Base-by-base conservation (phyloP, 352 stramenopile genomes). In the Bremia lactucae region DNA sequence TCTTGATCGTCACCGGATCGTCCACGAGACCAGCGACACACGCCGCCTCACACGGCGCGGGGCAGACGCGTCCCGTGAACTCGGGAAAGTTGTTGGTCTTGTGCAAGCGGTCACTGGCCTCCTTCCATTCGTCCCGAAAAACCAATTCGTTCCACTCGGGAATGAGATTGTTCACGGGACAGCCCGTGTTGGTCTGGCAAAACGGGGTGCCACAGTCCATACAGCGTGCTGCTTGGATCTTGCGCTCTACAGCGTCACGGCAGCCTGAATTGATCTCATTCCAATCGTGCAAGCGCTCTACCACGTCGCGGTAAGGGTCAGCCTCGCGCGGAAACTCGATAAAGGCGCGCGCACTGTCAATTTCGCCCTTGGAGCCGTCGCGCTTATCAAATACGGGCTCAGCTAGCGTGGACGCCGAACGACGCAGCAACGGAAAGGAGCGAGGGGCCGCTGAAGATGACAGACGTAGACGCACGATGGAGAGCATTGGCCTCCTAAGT, bases 31-130 rank as follows among this genome's bases (percentile, higher is more conserved):
- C 95, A 8, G 93, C 91, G 2, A 98, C 94, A 50, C 95, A 98
- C 2, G 86, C 92, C 10, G 87, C 85, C 56, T 98, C 95, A 48
- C 95, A 98, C 4, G 95, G 95, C 42, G 95, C 95, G 9, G 95
- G 95, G 56, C 95, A 98, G 11, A 98, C 94, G 45, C 94, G 78
- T 49, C 95, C 95, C 0, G 95, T 98, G 57, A 98, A 98, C 71
- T 98, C 95, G 9, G 95, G 95, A 63, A 98, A 98, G 73, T 98
- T 98, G 76, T 98, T 98, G 46, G 95, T 98, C 70, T 96, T 96
- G 71, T 97, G 91, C 47, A 98, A 69, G 2, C 91, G 80, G 40
- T 97, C 83, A 59, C 95, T 96, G 22, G 95, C 95, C 51, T 98
- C 93, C 43, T 87, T 80, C 94, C 93, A 98, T 61, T 97, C 89